phyloP scores from a whole-genome alignment of 2,329 filamentous ascomycete species.

The Fusarium siculi region DNA sequence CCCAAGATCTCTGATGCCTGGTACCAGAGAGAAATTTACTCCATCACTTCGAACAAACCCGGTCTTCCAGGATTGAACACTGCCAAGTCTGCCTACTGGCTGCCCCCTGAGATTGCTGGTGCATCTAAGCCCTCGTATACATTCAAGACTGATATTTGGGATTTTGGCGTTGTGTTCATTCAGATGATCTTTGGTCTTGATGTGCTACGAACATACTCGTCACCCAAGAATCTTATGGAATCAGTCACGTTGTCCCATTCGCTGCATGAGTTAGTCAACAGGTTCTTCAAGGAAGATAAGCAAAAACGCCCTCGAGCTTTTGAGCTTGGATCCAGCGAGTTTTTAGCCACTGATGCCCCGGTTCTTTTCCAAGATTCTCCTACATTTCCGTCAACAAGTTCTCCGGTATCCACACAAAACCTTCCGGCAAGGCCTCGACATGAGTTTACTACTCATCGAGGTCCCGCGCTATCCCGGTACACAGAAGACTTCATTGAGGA shows the following conservation, averaged over 20 bases:
- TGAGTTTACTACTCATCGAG: constrained; percentile 67
- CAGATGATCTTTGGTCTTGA: constrained; percentile 94
- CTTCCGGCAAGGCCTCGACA: constrained; percentile 64
- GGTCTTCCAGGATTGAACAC: constrained; percentile 64
- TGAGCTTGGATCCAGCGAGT: constrained; percentile 72
- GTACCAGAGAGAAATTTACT: constrained; percentile 75
- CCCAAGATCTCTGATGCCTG: constrained; percentile 80
- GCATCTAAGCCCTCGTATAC: constrained; percentile 71
- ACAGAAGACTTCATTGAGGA: constrained; percentile 91
- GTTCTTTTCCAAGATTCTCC: constrained; percentile 61
- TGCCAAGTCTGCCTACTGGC: constrained; percentile 83
- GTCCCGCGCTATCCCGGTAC: constrained; percentile 75
- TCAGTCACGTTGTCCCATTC: constrained; percentile 77
- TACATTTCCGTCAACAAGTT: constrained; percentile 54
- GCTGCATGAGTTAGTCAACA: constrained; percentile 81
- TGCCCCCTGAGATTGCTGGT: constrained; percentile 78
- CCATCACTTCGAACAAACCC: constrained; percentile 65
- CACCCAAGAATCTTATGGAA: constrained; percentile 78
- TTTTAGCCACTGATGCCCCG: constrained; percentile 72
- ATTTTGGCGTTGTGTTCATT: constrained; percentile 88
- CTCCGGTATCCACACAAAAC: constrained; percentile 55
- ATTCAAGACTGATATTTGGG: constrained; percentile 92
- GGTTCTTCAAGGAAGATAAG: constrained; percentile 85
- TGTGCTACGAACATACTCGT: constrained; percentile 79
- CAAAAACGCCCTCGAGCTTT: constrained; percentile 89